phyloP scores from a whole-genome alignment of 1,139 yeast genomes.

The Wickerhamomyces sp. region DNA sequence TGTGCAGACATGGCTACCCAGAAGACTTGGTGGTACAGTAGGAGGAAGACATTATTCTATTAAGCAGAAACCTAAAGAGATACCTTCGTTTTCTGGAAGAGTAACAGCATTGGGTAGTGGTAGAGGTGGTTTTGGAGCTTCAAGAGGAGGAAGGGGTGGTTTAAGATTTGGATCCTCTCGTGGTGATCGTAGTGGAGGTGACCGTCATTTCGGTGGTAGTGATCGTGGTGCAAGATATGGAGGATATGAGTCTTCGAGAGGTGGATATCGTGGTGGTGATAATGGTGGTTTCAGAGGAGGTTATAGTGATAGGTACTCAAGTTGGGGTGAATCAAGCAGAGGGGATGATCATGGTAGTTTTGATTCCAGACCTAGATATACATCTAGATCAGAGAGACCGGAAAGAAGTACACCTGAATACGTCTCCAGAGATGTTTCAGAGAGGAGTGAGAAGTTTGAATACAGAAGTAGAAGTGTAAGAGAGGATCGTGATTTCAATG shows the following conservation, averaged over 20 bases:
- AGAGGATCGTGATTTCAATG: conserved; percentile 15
- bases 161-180: conserved; percentile 1
- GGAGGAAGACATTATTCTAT: conserved; percentile 55
- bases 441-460: conserved; percentile 11
- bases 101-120: not conserved
- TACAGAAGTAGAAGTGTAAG: conserved; percentile 19
- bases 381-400: conserved; percentile 5
- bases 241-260: conserved; percentile 5
- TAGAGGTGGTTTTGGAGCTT: conserved; percentile 7
- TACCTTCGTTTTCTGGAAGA: conserved; percentile 1
- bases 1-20: conserved; percentile 74
- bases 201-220: not conserved
- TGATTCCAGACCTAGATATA: conserved; percentile 5
- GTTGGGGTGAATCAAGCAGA: conserved; percentile 2
- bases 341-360: conserved; percentile 3
- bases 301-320: conserved; percentile 6
- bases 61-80: conserved; percentile 9
- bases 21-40: conserved; percentile 69
- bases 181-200: conserved; percentile 2
- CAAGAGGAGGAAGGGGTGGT: conserved; percentile 6
- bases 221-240: conserved; percentile 9
- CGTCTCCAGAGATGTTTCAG: conserved; percentile 2
- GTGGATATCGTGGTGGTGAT: conserved; percentile 8
- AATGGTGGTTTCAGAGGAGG: conserved; percentile 10
- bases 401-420: conserved; percentile 1